These are phyloP conservation scores for Artomyces pyxidatus DNA, from an alignment of 768 basidiomycete genomes.

Conservation along the genomic window DNA sequence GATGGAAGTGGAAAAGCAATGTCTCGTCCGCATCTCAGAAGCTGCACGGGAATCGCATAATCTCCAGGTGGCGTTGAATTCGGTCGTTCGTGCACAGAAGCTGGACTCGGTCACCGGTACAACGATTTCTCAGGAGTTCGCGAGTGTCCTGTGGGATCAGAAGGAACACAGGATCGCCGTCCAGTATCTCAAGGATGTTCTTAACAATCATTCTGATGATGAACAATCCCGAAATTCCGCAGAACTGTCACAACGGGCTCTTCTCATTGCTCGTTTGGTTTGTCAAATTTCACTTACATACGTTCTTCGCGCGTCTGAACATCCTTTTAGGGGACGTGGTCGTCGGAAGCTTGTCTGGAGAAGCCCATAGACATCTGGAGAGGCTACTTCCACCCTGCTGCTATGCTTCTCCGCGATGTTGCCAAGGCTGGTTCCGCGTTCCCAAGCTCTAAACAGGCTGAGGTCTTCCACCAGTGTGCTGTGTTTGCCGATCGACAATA, in stretches of 20 bases:
- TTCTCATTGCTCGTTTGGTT: slow-evolving; percentile 60
- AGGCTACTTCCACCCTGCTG: slow-evolving; percentile 65
- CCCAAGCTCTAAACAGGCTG: slow-evolving; percentile 28
- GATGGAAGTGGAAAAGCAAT: slow-evolving; percentile 54
- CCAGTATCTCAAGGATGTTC: slow-evolving; percentile 49
- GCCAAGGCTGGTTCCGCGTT: slow-evolving; percentile 7
- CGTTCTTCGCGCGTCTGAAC: too few species aligned
- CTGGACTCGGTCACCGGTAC: slow-evolving; percentile 39
- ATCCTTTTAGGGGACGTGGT: slow-evolving; percentile 74
- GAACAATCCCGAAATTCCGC: slow-evolving; percentile 3
- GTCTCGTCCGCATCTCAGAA: slow-evolving; percentile 61
- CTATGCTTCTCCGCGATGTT: slow-evolving; percentile 22
- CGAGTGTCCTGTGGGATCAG: slow-evolving; percentile 84
- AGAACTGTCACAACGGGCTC: too few species aligned
- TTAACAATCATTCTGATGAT: slow-evolving; percentile 16
- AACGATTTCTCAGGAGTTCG: slow-evolving; percentile 73
- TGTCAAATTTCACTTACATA: slow-evolving; percentile 20
- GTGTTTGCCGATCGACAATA: slow-evolving; percentile 87
- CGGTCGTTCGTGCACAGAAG: slow-evolving; percentile 66
- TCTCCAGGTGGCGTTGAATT: slow-evolving; percentile 79
- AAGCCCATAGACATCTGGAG: slow-evolving; percentile 64
- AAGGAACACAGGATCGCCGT: slow-evolving; percentile 82
- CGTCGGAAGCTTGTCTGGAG: slow-evolving; percentile 75
- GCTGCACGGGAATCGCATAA: slow-evolving; percentile 64
- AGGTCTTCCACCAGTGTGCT: slow-evolving; percentile 75